These are phyloP conservation scores for Podosphaera fusca DNA, from an alignment of 2,329 filamentous ascomycete genomes.

Conservation along the genomic window DNA sequence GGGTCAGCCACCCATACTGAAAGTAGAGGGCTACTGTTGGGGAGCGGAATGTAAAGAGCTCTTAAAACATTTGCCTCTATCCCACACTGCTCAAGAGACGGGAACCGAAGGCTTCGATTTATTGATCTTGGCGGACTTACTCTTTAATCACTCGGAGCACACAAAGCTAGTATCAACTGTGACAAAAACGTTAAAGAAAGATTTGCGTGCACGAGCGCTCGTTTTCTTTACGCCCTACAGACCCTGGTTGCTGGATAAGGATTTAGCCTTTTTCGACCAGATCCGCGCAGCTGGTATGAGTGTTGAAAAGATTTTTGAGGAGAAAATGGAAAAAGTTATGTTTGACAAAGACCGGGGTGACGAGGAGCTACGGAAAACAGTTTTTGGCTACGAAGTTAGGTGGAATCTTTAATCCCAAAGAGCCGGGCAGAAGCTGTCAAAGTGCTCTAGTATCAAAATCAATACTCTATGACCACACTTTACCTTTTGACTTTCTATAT, in stretches of 20 bases:
- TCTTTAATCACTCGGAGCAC: constrained; percentile 84
- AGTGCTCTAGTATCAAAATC: background rate
- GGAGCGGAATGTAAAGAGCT: constrained; percentile 40
- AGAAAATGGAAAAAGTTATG: constrained; percentile 63
- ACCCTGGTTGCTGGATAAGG: constrained; percentile 70
- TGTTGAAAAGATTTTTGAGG: constrained; percentile 62
- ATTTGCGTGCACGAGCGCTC: constrained; percentile 26
- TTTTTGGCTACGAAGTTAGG: constrained; percentile 20
- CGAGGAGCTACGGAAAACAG: constrained; percentile 56
- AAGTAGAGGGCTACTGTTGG: constrained; percentile 55
- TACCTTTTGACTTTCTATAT: background rate
- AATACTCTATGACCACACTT: background rate
- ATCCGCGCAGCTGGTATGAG: constrained; percentile 45
- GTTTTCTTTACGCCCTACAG: constrained; percentile 92
- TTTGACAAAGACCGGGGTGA: constrained; percentile 80
- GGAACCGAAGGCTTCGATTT: constrained; percentile 40
- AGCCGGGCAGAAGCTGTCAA: too few species aligned
- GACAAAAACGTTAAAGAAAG: constrained; percentile 35
- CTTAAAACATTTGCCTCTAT: constrained; percentile 26
- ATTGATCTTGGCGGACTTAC: constrained; percentile 64
- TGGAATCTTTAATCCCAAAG: constrained; percentile 8
- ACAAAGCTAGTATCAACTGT: constrained; percentile 52
- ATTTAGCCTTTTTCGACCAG: constrained; percentile 67
- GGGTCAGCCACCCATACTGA: background rate
- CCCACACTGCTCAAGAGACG: constrained; percentile 1